Evolutionary conservation across 176 grass and related monocot species (phyloP).

Genomic region (Rhynchospora breviuscula): DNA sequence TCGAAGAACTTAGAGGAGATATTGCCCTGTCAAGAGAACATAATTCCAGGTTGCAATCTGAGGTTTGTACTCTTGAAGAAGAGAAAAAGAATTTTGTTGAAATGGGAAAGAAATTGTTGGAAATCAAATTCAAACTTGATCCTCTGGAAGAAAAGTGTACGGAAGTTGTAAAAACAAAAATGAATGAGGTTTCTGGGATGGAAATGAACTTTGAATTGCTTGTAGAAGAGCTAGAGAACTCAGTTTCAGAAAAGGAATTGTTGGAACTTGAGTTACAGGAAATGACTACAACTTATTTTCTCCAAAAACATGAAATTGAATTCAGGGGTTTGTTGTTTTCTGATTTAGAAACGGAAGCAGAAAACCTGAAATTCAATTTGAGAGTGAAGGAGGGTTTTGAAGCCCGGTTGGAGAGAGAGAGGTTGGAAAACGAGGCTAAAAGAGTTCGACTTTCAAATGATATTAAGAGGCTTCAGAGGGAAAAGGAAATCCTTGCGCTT

Average conservation of each 20-base stretch:
- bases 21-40: background rate
- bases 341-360: constrained; percentile 8
- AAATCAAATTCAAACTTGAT: constrained; percentile 28
- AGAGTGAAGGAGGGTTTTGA: background rate
- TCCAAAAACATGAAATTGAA: constrained; percentile 12
- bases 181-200: background rate
- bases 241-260: background rate
- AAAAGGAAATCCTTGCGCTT: constrained; percentile 25
- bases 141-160: constrained; percentile 16
- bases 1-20: constrained; percentile 37
- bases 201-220: constrained; percentile 17
- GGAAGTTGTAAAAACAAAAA: constrained; percentile 12
- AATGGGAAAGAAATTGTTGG: constrained; percentile 25
- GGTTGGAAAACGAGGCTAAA: background rate
- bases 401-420: constrained; percentile 4
- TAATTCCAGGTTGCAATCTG: background rate
- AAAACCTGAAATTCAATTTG: constrained; percentile 1
- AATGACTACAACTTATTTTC: constrained; percentile 6
- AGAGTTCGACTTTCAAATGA: constrained; percentile 3
- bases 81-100: constrained; percentile 9
- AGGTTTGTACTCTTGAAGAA: constrained; percentile 15
- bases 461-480: background rate
- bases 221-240: constrained; percentile 16
- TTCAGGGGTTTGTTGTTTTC: background rate
- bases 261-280: constrained; percentile 9